Conservation (phyloP, 192 early-diverging fungal genomes). For the Coemansia sp. region DNA sequence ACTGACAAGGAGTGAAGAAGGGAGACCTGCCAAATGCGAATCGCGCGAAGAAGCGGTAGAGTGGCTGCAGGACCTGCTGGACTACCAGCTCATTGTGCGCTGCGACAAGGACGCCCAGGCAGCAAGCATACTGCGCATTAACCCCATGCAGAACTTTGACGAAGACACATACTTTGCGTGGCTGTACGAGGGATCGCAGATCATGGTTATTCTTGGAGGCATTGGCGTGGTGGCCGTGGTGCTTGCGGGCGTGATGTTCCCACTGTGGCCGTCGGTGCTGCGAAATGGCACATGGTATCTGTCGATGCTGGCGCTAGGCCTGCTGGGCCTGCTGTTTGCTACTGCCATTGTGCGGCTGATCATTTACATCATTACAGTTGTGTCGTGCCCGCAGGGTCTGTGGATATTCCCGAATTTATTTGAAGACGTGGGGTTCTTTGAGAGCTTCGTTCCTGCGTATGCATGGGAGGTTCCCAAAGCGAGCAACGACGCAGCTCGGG, state of each 20-base stretch:
- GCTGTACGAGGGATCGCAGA: slow-evolving; percentile 90
- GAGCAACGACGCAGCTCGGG: slow-evolving; percentile 13
- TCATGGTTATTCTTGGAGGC: slow-evolving; percentile 73
- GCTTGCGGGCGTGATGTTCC: slow-evolving; percentile 95
- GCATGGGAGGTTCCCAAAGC: slow-evolving; percentile 73
- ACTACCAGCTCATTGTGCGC: slow-evolving; percentile 72
- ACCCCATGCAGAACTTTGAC: slow-evolving; percentile 62
- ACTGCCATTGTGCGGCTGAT: slow-evolving; percentile 85
- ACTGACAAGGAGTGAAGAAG: slow-evolving; percentile 38
- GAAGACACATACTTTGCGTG: slow-evolving; percentile 90
- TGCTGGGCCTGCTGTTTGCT: slow-evolving; percentile 87
- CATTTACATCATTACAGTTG: slow-evolving; percentile 73
- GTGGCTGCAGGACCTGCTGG: slow-evolving; percentile 64
- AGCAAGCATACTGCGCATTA: slow-evolving; percentile 52
- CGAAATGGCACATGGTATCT: slow-evolving; percentile 88
- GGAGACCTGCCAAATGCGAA: slow-evolving; percentile 53
- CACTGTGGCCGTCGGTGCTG: slow-evolving; percentile 85
- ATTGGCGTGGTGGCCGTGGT: slow-evolving; percentile 73
- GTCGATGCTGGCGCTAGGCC: slow-evolving; percentile 71
- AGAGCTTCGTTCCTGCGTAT: slow-evolving; percentile 90
- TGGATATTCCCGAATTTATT: slow-evolving; percentile 99
- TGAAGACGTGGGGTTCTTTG: slow-evolving; percentile 90
- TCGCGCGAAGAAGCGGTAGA: slow-evolving; percentile 61
- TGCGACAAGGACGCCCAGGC: slow-evolving; percentile 63
- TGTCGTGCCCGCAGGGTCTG: slow-evolving; percentile 73